Evolutionary conservation across 371 early-diverging fungal genomes (phyloP).

Genomic region (Vittaforma corneae): DNA sequence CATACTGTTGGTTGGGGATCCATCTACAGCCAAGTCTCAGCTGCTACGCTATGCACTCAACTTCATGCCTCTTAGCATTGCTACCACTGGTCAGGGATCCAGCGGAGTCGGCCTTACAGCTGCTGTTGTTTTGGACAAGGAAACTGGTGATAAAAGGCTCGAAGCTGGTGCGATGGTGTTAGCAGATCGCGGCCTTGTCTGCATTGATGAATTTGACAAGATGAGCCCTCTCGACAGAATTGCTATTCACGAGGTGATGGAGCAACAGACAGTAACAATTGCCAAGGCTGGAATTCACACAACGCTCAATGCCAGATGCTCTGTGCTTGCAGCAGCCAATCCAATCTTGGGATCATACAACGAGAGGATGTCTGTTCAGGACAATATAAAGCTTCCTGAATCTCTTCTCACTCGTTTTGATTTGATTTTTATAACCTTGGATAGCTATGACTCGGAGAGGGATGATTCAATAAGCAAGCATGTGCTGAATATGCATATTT

Average conservation of each 20-base stretch:
- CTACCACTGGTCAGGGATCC: constrained; percentile 85
- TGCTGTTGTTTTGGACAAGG: constrained; percentile 73
- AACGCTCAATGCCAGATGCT: constrained; percentile 89
- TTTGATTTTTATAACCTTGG: constrained; percentile 83
- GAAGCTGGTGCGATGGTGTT: constrained; percentile 99
- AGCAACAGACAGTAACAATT: constrained; percentile 93
- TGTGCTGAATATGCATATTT: constrained; percentile 53
- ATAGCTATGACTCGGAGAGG: constrained; percentile 68
- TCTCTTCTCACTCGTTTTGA: constrained; percentile 60
- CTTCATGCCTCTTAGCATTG: constrained; percentile 75
- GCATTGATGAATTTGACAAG: constrained; percentile 99
- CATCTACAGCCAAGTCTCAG: constrained; percentile 89
- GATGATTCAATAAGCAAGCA: constrained; percentile 56
- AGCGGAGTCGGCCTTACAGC: constrained; percentile 93
- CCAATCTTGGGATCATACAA: constrained; percentile 73
- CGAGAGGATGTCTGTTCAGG: constrained; percentile 43
- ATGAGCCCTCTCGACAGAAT: constrained; percentile 94
- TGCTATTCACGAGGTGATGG: constrained; percentile 99
- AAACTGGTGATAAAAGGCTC: constrained; percentile 71
- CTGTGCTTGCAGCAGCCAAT: constrained; percentile 95
- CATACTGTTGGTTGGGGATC: constrained; percentile 85
- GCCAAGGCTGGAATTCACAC: constrained; percentile 95
- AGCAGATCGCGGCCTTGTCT: constrained; percentile 90
- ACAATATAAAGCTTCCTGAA: constrained; percentile 60
- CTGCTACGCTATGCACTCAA: constrained; percentile 72